phyloP scores from a whole-genome alignment of 768 basidiomycete species.

The Pholiota microspora region DNA sequence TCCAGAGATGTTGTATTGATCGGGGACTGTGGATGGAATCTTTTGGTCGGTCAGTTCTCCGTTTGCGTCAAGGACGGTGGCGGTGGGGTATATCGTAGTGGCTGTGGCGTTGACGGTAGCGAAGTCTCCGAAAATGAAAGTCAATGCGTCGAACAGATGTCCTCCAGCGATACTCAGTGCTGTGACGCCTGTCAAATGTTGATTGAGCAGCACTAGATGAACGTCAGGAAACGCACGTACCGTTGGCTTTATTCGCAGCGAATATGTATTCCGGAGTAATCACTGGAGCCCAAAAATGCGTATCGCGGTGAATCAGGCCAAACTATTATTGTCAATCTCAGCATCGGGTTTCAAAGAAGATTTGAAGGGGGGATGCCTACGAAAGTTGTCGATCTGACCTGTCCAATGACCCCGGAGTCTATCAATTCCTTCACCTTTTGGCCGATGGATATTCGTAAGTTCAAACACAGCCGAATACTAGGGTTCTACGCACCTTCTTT shows the following conservation, averaged over 20 bases:
- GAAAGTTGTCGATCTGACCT: not conserved
- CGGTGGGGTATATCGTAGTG: slow-evolving; percentile 23
- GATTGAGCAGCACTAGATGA: not conserved
- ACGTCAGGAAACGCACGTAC: not conserved
- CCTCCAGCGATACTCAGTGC: slow-evolving; percentile 11
- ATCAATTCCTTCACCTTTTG: slow-evolving; percentile 26
- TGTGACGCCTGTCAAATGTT: not conserved
- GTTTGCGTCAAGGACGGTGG: slow-evolving; percentile 24
- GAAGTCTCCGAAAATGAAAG: slow-evolving; percentile 29
- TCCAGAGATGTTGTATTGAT: slow-evolving; percentile 29
- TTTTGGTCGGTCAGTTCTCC: slow-evolving; percentile 24
- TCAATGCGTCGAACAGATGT: slow-evolving; percentile 28
- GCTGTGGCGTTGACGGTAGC: slow-evolving; percentile 23
- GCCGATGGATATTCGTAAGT: not conserved
- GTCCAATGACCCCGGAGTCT: slow-evolving; percentile 1
- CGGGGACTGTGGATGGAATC: slow-evolving; percentile 17
- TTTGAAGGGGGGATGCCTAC: not conserved
- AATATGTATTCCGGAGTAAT: not conserved
- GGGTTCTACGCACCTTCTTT: slow-evolving; percentile 24
- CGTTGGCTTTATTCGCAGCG: not conserved
- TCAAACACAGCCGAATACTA: not conserved
- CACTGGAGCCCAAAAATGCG: not conserved
- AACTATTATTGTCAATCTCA: not conserved
- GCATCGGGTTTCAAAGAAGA: no score
- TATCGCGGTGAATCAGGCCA: not conserved